Percentiles rank a stretch among this genome's conserved stretches.
phyloP scores from a whole-genome alignment of 352 stramenopile species.

The Globisporangium barbulae region DNA sequence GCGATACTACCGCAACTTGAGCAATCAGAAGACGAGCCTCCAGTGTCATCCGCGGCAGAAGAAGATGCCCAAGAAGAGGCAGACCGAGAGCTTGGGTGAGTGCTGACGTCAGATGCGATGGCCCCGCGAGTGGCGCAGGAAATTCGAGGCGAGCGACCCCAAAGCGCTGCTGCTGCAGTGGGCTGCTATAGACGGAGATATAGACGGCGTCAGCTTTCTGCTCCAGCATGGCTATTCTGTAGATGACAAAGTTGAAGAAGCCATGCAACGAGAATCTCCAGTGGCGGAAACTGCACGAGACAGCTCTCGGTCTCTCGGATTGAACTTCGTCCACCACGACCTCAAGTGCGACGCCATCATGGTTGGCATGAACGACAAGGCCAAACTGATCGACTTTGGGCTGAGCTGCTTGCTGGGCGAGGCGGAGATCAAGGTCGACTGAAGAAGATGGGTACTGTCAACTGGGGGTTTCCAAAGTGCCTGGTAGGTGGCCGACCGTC shows the following conservation, averaged over 20 bases:
- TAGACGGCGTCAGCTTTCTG: too few relatives aligned
- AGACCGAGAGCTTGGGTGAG: not conserved
- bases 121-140: too few relatives aligned
- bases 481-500: not conserved
- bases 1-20: too few relatives aligned
- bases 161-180: too few relatives aligned
- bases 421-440: not conserved
- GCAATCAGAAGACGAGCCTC: too few relatives aligned
- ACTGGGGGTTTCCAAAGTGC: not conserved
- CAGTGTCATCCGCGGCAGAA: too few relatives aligned
- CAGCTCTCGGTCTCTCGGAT: not conserved
- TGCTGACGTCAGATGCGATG: too few relatives aligned
- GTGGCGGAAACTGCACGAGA: not conserved
- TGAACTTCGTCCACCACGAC: slow-evolving; percentile 15
- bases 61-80: not conserved
- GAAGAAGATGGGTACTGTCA: slow-evolving; percentile 37
- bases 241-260: not conserved
- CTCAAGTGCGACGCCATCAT: slow-evolving; percentile 27
- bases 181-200: too few relatives aligned
- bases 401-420: not conserved
- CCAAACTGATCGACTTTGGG: slow-evolving; percentile 28
- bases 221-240: too few relatives aligned
- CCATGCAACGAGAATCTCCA: not conserved
- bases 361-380: slow-evolving; percentile 20
- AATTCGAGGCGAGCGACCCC: too few relatives aligned